Conservation (phyloP, 257 asterid species). For the Solanum commersonii region DNA sequence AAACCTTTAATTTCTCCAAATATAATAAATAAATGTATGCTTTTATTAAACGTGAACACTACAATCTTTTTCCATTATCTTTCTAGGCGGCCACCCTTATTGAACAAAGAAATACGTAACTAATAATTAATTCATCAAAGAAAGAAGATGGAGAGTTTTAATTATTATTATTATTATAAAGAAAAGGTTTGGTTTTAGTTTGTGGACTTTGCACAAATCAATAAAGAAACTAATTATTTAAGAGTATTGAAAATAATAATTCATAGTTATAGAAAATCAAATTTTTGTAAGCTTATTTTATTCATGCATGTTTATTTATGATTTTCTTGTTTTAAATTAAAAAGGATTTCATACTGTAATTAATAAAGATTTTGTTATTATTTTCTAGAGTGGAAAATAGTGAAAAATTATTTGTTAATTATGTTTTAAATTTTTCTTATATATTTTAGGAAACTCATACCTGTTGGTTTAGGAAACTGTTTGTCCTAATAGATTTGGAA, state of each 20-base stretch:
- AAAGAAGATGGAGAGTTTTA: not conserved
- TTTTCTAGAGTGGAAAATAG: not conserved
- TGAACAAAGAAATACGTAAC: not conserved
- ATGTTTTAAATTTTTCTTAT: no score
- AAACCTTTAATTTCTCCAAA: not conserved
- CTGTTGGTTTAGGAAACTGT: no score
- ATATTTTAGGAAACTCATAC: not conserved
- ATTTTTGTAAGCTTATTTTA: not conserved
- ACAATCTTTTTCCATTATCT: not conserved
- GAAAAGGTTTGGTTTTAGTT: not conserved
- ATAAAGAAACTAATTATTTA: not conserved
- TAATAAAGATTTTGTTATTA: not conserved
- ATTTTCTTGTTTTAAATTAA: not conserved
- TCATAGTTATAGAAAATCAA: not conserved
- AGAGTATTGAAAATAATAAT: not conserved
- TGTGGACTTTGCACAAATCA: not conserved
- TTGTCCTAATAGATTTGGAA: no score
- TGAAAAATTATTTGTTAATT: not conserved
- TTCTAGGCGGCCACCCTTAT: not conserved
- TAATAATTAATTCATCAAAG: not conserved
- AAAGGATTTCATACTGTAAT: not conserved
- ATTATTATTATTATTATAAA: no score
- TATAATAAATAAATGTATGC: not conserved
- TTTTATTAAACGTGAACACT: not conserved
- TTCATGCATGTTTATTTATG: not conserved